Conservation (phyloP, 192 early-diverging fungal species). For the Glomus cerebriforme region DNA sequence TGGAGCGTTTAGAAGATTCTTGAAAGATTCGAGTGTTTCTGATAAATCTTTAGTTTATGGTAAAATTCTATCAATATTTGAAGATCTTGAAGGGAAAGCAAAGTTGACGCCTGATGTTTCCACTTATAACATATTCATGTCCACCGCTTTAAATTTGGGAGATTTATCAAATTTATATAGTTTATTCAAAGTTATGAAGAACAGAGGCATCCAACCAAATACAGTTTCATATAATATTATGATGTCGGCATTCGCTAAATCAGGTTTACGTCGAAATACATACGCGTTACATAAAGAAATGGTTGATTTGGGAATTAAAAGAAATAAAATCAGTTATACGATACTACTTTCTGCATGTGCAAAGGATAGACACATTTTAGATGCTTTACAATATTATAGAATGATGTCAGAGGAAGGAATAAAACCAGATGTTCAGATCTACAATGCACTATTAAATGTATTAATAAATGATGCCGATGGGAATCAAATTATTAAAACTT, state of each 20-base stretch:
- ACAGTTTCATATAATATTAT: conserved; percentile 35
- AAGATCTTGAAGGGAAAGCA: background rate
- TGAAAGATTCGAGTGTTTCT: background rate
- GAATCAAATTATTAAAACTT: conserved; percentile 27
- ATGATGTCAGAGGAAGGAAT: background rate
- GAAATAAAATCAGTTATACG: conserved; percentile 5
- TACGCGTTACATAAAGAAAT: conserved; percentile 3
- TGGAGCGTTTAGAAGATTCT: background rate
- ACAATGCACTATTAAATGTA: conserved; percentile 13
- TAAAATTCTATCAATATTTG: conserved; percentile 1
- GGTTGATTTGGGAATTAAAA: background rate
- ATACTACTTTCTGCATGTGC: conserved; percentile 8
- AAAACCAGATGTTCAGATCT: background rate
- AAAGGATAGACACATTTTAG: background rate
- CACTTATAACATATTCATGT: conserved; percentile 22
- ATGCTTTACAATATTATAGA: background rate
- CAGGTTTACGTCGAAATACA: background rate
- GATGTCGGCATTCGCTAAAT: conserved; percentile 22
- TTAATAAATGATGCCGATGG: background rate
- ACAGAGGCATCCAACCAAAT: background rate
- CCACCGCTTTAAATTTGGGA: background rate
- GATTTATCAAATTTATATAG: conserved; percentile 2
- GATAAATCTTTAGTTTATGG: background rate
- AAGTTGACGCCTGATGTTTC: conserved; percentile 3
- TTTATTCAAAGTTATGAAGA: conserved; percentile 30